Percentiles rank a stretch among this genome's conserved stretches.
These are phyloP conservation scores for Globisporangium paddicum DNA, from an alignment of 352 stramenopile species.

Conservation along the genomic window DNA sequence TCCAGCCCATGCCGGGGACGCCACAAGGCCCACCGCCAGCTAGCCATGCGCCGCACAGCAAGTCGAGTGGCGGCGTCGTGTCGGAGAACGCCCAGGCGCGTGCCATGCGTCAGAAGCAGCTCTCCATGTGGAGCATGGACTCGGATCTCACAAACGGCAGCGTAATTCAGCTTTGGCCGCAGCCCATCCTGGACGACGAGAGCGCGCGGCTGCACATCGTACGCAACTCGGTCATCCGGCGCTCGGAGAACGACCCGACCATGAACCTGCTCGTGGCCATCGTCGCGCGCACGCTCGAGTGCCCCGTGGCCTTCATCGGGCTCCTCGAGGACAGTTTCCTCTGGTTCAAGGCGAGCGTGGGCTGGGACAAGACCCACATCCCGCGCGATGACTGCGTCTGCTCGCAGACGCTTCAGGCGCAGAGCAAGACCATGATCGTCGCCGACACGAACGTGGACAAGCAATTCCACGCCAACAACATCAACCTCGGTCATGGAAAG, in stretches of 20 bases:
- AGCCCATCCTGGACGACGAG: conserved; percentile 42
- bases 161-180: conserved; percentile 63
- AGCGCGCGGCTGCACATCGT: conserved; percentile 41
- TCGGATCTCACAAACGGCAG: conserved; percentile 57
- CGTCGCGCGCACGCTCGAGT: conserved; percentile 60
- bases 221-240: conserved; percentile 44
- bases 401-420: conserved; percentile 29
- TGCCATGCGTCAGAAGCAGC: conserved; percentile 29
- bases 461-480: conserved; percentile 55
- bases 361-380: conserved; percentile 51
- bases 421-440: conserved; percentile 57
- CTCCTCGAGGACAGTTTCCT: conserved; percentile 51
- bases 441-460: conserved; percentile 61
- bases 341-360: conserved; percentile 66
- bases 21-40: too few species aligned
- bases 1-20: neutral
- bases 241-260: conserved; percentile 53
- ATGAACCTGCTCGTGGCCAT: conserved; percentile 73
- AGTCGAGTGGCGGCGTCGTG: neutral
- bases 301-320: conserved; percentile 60
- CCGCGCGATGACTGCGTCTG: conserved; percentile 58
- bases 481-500: conserved; percentile 28
- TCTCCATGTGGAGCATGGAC: conserved; percentile 52
- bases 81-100: neutral
- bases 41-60: neutral